Conservation (phyloP, 768 basidiomycete species). For the Fistulinella prunicolor region DNA sequence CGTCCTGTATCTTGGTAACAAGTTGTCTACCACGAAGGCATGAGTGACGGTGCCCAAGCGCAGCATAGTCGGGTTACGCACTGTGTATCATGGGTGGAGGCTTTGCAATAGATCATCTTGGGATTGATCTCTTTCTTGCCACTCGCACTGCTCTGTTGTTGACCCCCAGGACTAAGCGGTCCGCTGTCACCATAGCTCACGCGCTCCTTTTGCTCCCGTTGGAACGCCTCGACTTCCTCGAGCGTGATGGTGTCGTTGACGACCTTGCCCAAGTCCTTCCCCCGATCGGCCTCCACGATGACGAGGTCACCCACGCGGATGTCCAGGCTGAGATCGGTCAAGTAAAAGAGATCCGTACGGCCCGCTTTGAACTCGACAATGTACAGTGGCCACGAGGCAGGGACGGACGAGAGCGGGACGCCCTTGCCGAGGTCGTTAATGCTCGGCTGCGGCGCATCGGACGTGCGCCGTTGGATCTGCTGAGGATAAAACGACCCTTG, state of each 20-base stretch:
- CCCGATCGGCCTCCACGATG: constrained; percentile 95
- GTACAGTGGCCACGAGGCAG: constrained; percentile 84
- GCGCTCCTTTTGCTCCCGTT: constrained; percentile 72
- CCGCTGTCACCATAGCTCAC: constrained; percentile 39
- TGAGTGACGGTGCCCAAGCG: constrained; percentile 20
- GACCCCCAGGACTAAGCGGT: constrained; percentile 50
- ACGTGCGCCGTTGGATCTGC: constrained; percentile 38
- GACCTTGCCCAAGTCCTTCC: constrained; percentile 89
- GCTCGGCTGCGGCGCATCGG: constrained; percentile 34
- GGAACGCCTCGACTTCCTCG: constrained; percentile 87
- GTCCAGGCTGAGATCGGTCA: constrained; percentile 60
- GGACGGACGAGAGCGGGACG: constrained; percentile 80
- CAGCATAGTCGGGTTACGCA: constrained; percentile 27
- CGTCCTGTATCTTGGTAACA: constrained; percentile 82
- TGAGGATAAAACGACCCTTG: constrained; percentile 26
- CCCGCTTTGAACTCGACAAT: constrained; percentile 99
- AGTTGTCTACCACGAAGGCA: constrained; percentile 56
- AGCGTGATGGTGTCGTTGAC: constrained; percentile 89
- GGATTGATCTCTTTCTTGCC: constrained; percentile 93
- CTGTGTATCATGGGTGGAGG: constrained; percentile 79
- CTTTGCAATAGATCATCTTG: constrained; percentile 94
- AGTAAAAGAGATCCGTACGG: constrained; percentile 91
- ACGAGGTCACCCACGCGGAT: constrained; percentile 88
- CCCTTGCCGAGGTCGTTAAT: constrained; percentile 78
- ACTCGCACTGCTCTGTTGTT: constrained; percentile 25